These are phyloP conservation scores for Chrysoporthe deuterocubensis DNA, from an alignment of 2,329 filamentous ascomycete genomes.

Conservation along the genomic window DNA sequence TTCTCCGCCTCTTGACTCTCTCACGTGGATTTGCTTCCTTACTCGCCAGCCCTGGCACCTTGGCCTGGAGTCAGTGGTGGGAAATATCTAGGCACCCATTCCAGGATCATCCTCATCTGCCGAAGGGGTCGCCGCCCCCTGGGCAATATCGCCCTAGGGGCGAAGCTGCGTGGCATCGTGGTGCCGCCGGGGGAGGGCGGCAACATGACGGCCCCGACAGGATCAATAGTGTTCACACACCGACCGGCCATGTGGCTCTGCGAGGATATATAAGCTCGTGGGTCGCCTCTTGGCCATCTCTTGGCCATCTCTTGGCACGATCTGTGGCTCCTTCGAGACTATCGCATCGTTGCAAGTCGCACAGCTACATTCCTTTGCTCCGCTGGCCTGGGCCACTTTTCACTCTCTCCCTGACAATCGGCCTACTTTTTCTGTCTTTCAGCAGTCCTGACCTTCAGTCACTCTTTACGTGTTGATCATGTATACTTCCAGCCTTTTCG, in stretches of 20 bases:
- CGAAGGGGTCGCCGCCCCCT: neutral
- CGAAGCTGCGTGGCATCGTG: neutral
- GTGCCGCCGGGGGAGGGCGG: neutral
- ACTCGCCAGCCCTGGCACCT: neutral
- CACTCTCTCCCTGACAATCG: neutral
- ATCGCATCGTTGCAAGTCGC: neutral
- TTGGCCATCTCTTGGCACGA: conserved; percentile 7
- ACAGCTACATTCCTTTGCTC: neutral
- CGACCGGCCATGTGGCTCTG: neutral
- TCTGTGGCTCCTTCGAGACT: conserved; percentile 1
- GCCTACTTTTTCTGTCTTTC: neutral
- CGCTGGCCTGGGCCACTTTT: conserved; percentile 3
- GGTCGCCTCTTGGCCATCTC: conserved; percentile 5
- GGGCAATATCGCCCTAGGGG: neutral
- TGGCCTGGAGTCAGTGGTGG: neutral
- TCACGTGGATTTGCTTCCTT: neutral
- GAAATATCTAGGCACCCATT: neutral
- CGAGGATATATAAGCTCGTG: conserved; percentile 6
- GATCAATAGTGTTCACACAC: neutral
- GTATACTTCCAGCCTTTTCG: conserved; percentile 14
- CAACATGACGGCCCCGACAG: neutral
- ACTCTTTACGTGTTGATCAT: conserved; percentile 6
- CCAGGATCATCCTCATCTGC: neutral
- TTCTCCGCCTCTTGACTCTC: neutral
- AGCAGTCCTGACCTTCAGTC: neutral